phyloP scores from a whole-genome alignment of 1,139 yeast species.

The Entelexis sorbosivorans region DNA sequence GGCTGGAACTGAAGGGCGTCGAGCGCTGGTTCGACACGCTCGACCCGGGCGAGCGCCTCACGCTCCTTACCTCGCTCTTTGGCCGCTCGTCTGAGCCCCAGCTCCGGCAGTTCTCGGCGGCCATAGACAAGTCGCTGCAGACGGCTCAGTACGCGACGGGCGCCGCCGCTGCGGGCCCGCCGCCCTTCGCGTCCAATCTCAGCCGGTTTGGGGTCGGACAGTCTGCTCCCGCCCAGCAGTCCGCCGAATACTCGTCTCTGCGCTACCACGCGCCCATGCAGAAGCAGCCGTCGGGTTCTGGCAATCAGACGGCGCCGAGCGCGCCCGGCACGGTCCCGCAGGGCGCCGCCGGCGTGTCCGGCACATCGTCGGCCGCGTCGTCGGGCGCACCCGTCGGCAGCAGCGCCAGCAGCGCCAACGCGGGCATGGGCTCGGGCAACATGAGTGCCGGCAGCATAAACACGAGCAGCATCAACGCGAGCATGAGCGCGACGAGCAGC shows the following conservation, averaged over 20 bases:
- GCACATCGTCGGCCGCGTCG: background rate
- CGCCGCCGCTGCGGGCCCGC: slow-evolving; percentile 1
- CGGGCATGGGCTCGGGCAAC: background rate
- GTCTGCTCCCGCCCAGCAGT: background rate
- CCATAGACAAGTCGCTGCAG: slow-evolving; percentile 13
- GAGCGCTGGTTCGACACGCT: slow-evolving; percentile 24
- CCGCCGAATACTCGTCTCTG: background rate
- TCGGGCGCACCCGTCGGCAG: background rate
- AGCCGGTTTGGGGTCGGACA: slow-evolving; percentile 17
- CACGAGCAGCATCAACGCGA: background rate
- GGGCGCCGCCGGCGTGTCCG: background rate
- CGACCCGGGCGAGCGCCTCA: slow-evolving; percentile 21
- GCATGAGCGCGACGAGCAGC: no score
- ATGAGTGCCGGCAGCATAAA: background rate
- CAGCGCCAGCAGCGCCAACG: background rate
- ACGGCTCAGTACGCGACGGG: slow-evolving; percentile 1
- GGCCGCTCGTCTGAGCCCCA: slow-evolving; percentile 19
- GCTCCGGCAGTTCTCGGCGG: slow-evolving; percentile 15
- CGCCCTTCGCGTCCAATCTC: slow-evolving; percentile 8
- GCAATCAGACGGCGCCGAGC: background rate
- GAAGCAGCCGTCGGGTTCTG: background rate
- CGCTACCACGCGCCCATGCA: background rate
- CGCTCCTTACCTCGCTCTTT: slow-evolving; percentile 18
- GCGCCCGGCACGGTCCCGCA: background rate
- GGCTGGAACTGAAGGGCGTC: slow-evolving; percentile 20